Evolutionary conservation across 2,329 filamentous ascomycete genomes (phyloP).

Genomic region (Cladosporium oxysporum): DNA sequence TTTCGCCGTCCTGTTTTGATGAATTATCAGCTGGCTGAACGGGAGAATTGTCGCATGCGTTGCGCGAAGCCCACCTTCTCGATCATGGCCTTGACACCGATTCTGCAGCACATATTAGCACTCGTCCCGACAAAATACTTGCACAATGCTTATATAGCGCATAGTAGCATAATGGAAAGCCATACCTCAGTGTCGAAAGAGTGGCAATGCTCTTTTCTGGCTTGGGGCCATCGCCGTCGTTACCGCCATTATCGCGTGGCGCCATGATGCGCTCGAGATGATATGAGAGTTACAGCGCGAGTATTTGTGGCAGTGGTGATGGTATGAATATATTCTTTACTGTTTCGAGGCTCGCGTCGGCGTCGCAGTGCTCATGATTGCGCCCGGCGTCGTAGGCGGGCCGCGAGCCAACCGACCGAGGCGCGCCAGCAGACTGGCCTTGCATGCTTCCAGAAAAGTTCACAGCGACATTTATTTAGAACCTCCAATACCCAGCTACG

Average conservation of each 20-base stretch:
- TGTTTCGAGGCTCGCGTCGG: constrained; percentile 13
- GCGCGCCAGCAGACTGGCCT: background rate
- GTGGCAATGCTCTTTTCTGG: constrained; percentile 81
- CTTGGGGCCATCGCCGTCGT: constrained; percentile 41
- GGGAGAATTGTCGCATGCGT: background rate
- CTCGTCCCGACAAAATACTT: background rate
- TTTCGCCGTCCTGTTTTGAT: constrained; percentile 66
- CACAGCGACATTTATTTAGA: constrained; percentile 1
- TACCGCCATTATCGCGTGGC: constrained; percentile 45
- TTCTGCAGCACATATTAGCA: constrained; percentile 47
- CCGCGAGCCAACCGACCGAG: constrained; percentile 5
- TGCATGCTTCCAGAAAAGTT: constrained; percentile 10
- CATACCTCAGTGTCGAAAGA: constrained; percentile 76
- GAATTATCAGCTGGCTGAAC: background rate
- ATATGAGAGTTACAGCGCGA: background rate
- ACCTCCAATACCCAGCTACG: background rate
- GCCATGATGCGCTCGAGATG: constrained; percentile 48
- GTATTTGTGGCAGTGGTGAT: constrained; percentile 1
- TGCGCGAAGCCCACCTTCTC: constrained; percentile 60
- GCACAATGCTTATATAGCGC: background rate
- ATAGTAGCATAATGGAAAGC: constrained; percentile 25
- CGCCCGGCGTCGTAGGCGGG: constrained; percentile 18
- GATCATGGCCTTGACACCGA: constrained; percentile 67
- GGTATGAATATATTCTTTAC: constrained; percentile 15
- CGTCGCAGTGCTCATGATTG: constrained; percentile 18